A percentile compares a stretch with the other conserved stretches of the same genome.
phyloP scores from a whole-genome alignment of 2,329 filamentous ascomycete genomes.

The Cladosporium velox region DNA sequence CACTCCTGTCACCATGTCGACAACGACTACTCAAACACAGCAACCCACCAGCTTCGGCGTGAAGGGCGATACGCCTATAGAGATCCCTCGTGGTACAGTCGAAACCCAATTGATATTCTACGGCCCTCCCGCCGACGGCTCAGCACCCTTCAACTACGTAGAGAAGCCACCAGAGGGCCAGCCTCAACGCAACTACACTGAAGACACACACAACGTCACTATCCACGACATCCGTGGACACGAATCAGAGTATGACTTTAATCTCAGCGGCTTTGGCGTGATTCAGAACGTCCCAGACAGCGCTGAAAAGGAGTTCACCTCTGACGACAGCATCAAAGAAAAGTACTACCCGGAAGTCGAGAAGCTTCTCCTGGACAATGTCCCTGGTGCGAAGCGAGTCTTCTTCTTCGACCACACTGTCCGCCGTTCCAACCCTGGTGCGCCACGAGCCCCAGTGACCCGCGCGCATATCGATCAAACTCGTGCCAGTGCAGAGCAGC shows the following conservation, averaged over 20 bases:
- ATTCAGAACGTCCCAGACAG: constrained; percentile 58
- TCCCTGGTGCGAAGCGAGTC: constrained; percentile 67
- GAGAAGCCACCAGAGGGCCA: constrained; percentile 62
- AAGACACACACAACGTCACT: constrained; percentile 52
- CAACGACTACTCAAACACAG: constrained; percentile 32
- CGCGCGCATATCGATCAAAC: constrained; percentile 86
- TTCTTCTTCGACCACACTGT: constrained; percentile 88
- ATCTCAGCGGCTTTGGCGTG: constrained; percentile 74
- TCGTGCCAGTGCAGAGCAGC: constrained; percentile 61
- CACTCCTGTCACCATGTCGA: constrained; percentile 22
- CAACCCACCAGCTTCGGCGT: constrained; percentile 27
- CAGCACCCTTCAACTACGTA: constrained; percentile 60
- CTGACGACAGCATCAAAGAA: constrained; percentile 67
- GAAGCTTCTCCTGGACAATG: constrained; percentile 64
- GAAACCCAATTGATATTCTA: constrained; percentile 68
- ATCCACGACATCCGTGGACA: constrained; percentile 74
- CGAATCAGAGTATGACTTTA: constrained; percentile 67
- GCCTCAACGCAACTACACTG: constrained; percentile 66
- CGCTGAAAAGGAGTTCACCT: constrained; percentile 61
- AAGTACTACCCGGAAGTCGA: constrained; percentile 88
- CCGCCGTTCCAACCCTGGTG: constrained; percentile 62
- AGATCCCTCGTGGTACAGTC: constrained; percentile 61
- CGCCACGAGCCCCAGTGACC: constrained; percentile 68
- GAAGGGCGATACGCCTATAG: constrained; percentile 27
- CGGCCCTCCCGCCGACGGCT: constrained; percentile 60